phyloP scores from a whole-genome alignment of 2,329 filamentous ascomycete genomes.

The Phyllosticta ampelicida region DNA sequence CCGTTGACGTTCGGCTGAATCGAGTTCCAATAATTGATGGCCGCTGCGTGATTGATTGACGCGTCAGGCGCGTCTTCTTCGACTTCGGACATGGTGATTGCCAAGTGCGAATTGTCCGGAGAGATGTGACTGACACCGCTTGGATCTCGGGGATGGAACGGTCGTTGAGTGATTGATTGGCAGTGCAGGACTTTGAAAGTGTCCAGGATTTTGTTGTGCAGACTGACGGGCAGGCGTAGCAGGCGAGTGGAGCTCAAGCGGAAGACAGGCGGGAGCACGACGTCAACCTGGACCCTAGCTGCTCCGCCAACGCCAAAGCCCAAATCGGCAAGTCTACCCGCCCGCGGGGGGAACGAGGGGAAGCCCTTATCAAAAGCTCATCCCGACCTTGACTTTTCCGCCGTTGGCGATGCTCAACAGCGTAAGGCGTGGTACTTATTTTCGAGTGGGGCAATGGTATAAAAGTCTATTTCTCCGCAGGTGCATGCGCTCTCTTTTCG shows the following conservation, averaged over 20 bases:
- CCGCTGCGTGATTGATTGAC: constrained; percentile 33
- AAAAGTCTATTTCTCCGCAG: not conserved
- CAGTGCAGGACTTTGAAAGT: not conserved
- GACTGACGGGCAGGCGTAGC: not conserved
- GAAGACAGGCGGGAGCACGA: not conserved
- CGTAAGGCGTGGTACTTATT: not conserved
- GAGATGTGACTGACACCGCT: not conserved
- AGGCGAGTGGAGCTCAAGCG: not conserved
- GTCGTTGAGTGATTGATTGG: not conserved
- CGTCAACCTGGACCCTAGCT: not conserved
- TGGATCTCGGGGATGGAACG: not conserved
- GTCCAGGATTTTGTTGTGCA: not conserved
- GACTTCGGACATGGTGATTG: constrained; percentile 8
- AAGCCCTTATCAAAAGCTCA: not conserved
- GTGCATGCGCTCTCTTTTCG: constrained; percentile 18
- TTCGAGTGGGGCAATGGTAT: not conserved
- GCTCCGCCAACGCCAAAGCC: not conserved
- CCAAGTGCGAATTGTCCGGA: not conserved
- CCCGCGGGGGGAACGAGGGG: not conserved
- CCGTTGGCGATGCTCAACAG: not conserved
- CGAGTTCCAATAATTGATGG: constrained; percentile 42
- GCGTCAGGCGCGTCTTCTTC: constrained; percentile 26
- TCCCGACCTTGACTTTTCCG: not conserved
- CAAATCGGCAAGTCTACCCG: not conserved
- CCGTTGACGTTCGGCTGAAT: constrained; percentile 51